Percentiles rank a stretch among this genome's conserved stretches.
Conservation (phyloP, 2,329 filamentous ascomycete genomes). For the Saccharata proteae region DNA sequence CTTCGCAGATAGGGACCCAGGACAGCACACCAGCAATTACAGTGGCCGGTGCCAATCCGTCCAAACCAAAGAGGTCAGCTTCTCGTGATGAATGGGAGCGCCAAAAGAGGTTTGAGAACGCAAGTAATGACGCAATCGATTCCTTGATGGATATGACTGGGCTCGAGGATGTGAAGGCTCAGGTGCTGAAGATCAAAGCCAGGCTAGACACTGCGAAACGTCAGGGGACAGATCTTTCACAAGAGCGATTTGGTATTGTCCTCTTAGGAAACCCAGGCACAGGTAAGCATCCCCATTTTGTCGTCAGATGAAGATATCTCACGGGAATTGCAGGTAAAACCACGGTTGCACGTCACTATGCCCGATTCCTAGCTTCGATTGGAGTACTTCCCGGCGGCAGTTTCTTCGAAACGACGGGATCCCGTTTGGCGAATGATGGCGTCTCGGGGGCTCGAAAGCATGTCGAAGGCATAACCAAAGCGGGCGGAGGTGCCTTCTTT, state of each 20-base stretch:
- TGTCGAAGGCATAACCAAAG: slow-evolving; percentile 43
- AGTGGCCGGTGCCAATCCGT: slow-evolving; percentile 7
- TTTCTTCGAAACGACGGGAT: slow-evolving; percentile 58
- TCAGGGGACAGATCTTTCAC: slow-evolving; percentile 42
- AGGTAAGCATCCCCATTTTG: slow-evolving; percentile 30
- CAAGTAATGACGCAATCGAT: slow-evolving; percentile 45
- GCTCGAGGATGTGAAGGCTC: slow-evolving; percentile 54
- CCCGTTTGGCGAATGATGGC: slow-evolving; percentile 51
- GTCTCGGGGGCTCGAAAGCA: slow-evolving; percentile 45
- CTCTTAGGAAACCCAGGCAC: slow-evolving; percentile 67
- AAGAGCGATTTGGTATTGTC: slow-evolving; percentile 49
- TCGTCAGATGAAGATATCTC: no score
- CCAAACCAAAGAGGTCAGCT: slow-evolving; percentile 11
- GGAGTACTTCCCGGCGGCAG: slow-evolving; percentile 47
- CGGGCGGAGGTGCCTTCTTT: slow-evolving; percentile 58
- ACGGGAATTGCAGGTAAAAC: slow-evolving; percentile 45
- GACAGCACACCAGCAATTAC: no score
- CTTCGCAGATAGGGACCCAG: no score
- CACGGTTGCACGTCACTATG: slow-evolving; percentile 61
- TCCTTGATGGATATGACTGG: slow-evolving; percentile 59
- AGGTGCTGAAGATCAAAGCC: slow-evolving; percentile 51
- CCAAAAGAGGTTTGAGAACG: slow-evolving; percentile 43
- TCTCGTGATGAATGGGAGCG: slow-evolving; percentile 48
- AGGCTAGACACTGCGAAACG: slow-evolving; percentile 48
- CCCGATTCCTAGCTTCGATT: slow-evolving; percentile 49